Evolutionary conservation across 140 eudicot genomes (phyloP).

Genomic region (Cichorium intybus): DNA sequence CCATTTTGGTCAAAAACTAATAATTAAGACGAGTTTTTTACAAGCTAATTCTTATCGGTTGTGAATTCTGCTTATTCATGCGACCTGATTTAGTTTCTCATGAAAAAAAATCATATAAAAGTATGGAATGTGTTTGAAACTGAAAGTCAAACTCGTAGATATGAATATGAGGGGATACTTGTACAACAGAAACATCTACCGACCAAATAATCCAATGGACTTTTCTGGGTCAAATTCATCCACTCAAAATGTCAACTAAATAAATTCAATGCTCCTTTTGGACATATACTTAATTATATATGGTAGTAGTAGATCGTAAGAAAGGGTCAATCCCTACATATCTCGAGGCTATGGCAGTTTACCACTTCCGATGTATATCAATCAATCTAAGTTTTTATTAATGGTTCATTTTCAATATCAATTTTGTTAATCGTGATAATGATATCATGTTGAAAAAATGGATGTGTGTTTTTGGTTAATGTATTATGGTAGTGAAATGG

Average conservation of each 20-base stretch:
- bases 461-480: too few species aligned
- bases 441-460: too few species aligned
- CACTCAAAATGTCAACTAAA: conserved; percentile 26
- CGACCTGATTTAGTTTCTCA: not conserved
- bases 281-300: not conserved
- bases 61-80: conserved; percentile 3
- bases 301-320: conserved; percentile 23
- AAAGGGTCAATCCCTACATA: conserved; percentile 11
- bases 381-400: too few species aligned
- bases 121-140: conserved; percentile 9
- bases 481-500: too few species aligned
- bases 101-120: not conserved
- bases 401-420: too few species aligned
- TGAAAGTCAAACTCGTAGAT: conserved; percentile 24
- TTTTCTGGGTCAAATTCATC: conserved; percentile 10
- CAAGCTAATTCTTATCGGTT: not conserved
- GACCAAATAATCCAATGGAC: conserved; percentile 2
- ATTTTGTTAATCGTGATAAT: too few species aligned
- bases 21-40: too few species aligned
- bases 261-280: conserved; percentile 7
- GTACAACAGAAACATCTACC: conserved; percentile 1
- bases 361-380: conserved; percentile 1
- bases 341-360: conserved; percentile 16
- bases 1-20: not conserved
- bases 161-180: not conserved